phyloP scores from a whole-genome alignment of 2,329 filamentous ascomycete species.

The Penicillium verrucosum region DNA sequence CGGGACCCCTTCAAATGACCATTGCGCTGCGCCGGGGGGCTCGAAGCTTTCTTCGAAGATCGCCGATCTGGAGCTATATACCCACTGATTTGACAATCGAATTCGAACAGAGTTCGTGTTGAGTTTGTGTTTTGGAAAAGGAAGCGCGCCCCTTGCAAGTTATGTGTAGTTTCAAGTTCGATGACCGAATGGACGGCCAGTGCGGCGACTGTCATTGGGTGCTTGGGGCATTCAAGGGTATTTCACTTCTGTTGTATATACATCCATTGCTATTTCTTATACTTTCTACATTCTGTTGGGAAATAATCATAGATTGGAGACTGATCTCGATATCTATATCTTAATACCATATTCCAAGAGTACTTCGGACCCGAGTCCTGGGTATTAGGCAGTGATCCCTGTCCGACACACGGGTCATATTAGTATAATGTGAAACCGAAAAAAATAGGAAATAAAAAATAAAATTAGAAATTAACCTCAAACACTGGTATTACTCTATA shows the following conservation, averaged over 20 bases:
- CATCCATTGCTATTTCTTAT: background rate
- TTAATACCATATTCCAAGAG: background rate
- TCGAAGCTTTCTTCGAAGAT: background rate
- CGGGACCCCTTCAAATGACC: background rate
- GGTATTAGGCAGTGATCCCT: background rate
- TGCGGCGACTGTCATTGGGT: conserved; percentile 4
- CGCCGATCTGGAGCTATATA: background rate
- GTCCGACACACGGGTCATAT: background rate
- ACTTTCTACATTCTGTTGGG: background rate
- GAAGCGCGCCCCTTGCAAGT: conserved; percentile 15
- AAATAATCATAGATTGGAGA: background rate
- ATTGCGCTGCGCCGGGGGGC: background rate
- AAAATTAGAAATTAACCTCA: background rate
- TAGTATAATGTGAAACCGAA: background rate
- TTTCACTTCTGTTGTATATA: background rate
- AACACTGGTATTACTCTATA: background rate
- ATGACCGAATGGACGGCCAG: background rate
- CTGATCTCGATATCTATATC: background rate
- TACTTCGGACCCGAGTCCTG: background rate
- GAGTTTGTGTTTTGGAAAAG: background rate
- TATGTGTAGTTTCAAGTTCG: background rate
- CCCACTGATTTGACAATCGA: conserved; percentile 5
- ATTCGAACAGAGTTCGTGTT: conserved; percentile 7
- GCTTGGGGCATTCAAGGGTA: background rate
- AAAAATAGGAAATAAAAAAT: too few relatives aligned